Base-by-base conservation (phyloP, 148 eudicot species). In the Selenicereus undatus region DNA sequence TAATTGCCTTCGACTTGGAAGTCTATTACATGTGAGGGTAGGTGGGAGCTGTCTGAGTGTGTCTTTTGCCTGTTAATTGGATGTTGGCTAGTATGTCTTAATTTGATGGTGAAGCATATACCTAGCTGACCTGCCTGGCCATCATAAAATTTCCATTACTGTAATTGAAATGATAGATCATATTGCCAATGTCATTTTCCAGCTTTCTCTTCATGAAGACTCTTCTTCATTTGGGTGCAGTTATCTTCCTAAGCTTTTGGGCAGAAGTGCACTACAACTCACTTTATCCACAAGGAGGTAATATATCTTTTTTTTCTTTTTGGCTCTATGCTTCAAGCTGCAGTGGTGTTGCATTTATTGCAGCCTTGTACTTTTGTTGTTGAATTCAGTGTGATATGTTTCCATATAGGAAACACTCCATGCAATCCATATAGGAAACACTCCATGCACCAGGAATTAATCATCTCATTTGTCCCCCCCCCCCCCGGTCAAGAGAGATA, bases 241-340 rank as follows among this genome's bases (percentile, higher is more conserved):
- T 91, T 35, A 90, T 93, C 42, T 89, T 89, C 80, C 83, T 94
- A 83, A 94, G 98, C 90, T 94, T 94, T 83, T 94, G 97, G 98
- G 98, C 97, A 29, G 98, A 94, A 86, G 98, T 94, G 83, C 97
- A 94, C 83, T 94, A 93, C 87, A 94, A 94, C 88, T 94, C 98
- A 36, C 93, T 94, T 71, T 91, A 90, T 89, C 97, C 97, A 14
- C 89, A 88, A 76, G 94, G 93, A 89, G 97, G 95, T 94, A 88
- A 88, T 1, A 18, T 66, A 26, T 27, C 4, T 12, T 6, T 10
- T 66, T 14, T 64, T 66, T 8, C 11, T 32, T 32, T 32, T 32
- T 32, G 32, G 17, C 13, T 12, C 29, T 9, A 66, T 66, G 35
- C 35, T 62, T 62, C 27, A 62, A 27, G 35, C 18, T 66, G 35